Conservation (phyloP, 139 green algal species). For the Ostreobium quekettii region DNA sequence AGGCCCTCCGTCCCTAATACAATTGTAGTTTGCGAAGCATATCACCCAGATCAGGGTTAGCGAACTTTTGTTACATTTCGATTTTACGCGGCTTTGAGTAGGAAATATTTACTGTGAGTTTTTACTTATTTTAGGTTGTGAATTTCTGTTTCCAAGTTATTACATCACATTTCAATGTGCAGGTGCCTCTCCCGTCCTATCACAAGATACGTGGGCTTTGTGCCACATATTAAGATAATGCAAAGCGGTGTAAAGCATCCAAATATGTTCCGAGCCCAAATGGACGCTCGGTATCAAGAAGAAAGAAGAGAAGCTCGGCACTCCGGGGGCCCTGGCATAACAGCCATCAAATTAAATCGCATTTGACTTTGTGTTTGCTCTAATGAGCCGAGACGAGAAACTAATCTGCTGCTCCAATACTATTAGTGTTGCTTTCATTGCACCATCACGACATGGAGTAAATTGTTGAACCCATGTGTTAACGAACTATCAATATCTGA, state of each 20-base stretch:
- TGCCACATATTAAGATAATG: background rate
- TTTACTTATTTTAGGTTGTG: background rate
- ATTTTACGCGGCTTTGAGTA: no score
- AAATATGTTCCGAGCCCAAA: slow-evolving; percentile 19
- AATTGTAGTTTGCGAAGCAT: background rate
- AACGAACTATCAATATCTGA: no score
- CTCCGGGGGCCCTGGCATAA: no score
- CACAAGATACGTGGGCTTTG: no score
- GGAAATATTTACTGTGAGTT: slow-evolving; percentile 16
- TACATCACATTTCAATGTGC: no score
- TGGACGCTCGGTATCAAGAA: slow-evolving; percentile 15
- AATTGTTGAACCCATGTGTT: background rate
- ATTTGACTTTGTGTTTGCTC: no score
- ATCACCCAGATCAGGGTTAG: slow-evolving; percentile 21
- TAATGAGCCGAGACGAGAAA: no score
- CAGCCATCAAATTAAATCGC: no score
- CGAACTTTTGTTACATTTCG: no score
- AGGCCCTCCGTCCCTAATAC: background rate
- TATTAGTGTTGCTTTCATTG: background rate
- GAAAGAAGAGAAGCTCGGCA: no score
- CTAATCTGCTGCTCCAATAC: no score
- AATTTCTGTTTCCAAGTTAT: background rate
- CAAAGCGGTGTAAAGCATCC: background rate
- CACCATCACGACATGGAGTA: background rate
- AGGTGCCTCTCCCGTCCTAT: no score